Evolutionary conservation across 2,329 filamentous ascomycete genomes (phyloP).

Genomic region (Boeremia lycopersici): DNA sequence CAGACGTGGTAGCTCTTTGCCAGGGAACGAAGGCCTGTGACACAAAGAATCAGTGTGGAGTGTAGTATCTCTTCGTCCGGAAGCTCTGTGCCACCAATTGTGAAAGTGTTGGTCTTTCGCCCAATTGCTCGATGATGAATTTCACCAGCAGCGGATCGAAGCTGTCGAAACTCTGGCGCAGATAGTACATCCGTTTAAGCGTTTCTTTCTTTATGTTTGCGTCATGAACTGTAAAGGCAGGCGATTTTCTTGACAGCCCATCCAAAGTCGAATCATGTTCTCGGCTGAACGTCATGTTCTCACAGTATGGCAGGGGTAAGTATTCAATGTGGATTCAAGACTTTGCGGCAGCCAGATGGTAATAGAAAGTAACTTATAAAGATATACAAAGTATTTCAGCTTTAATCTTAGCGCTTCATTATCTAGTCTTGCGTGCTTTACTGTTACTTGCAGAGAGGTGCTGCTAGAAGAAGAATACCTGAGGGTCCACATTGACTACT

Average conservation of each 20-base stretch:
- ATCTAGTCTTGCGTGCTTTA: too few relatives aligned
- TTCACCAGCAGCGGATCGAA: constrained; percentile 5
- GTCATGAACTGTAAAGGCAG: neutral
- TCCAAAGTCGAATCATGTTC: neutral
- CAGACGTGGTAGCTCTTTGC: constrained; percentile 1
- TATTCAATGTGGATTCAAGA: too few relatives aligned
- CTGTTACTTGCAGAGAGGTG: too few relatives aligned
- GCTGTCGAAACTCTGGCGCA: constrained; percentile 2
- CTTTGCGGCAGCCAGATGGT: too few relatives aligned
- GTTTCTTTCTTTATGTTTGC: constrained; percentile 1
- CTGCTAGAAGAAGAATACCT: too few relatives aligned
- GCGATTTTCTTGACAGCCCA: neutral
- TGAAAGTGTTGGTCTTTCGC: too few relatives aligned
- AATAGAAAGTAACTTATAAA: too few relatives aligned
- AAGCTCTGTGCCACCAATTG: too few relatives aligned
- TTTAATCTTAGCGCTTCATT: too few relatives aligned
- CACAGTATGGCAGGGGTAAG: too few relatives aligned
- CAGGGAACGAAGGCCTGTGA: neutral
- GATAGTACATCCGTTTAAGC: neutral
- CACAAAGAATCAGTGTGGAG: constrained; percentile 2
- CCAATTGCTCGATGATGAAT: constrained; percentile 4
- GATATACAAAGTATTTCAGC: too few relatives aligned
- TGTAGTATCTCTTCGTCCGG: neutral
- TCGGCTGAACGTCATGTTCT: neutral
- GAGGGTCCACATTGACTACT: too few relatives aligned